Conservation (phyloP, 768 basidiomycete genomes). For the Gymnopilus dilepis region DNA sequence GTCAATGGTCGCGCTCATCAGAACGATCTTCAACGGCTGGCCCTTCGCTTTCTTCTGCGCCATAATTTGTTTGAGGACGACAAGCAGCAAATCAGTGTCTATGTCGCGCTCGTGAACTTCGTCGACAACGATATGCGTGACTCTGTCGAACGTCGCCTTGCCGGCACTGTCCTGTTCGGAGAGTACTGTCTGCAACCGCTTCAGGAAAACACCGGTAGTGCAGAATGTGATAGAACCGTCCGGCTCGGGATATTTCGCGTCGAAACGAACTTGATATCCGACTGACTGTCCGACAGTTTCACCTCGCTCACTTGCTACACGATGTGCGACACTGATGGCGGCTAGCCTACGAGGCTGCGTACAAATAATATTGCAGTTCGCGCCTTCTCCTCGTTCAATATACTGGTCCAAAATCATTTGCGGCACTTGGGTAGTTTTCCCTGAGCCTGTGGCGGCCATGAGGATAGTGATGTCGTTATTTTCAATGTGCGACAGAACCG, state of each 20-base stretch:
- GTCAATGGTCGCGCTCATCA: conserved; percentile 98
- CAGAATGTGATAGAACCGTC: conserved; percentile 91
- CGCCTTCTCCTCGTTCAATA: conserved; percentile 79
- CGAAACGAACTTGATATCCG: conserved; percentile 94
- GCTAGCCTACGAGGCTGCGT: conserved; percentile 93
- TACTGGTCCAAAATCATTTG: conserved; percentile 89
- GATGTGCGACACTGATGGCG: conserved; percentile 89
- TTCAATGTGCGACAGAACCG: conserved; percentile 71
- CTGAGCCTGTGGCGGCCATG: conserved; percentile 90
- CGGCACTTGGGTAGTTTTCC: conserved; percentile 95
- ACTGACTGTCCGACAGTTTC: conserved; percentile 72
- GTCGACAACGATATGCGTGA: conserved; percentile 92
- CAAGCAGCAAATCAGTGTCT: conserved; percentile 88
- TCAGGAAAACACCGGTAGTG: conserved; percentile 91
- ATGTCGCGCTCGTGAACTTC: conserved; percentile 97
- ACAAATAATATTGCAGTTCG: conserved; percentile 87
- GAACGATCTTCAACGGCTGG: conserved; percentile 80
- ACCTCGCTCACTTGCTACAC: conserved; percentile 88
- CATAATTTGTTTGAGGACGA: conserved; percentile 85
- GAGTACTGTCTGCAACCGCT: conserved; percentile 79
- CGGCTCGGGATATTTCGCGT: conserved; percentile 74
- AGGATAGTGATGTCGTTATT: conserved; percentile 86
- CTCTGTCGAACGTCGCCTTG: conserved; percentile 58
- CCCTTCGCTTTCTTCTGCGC: conserved; percentile 71
- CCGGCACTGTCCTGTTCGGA: conserved; percentile 44